Percentiles rank a stretch among this genome's conserved stretches.
These are phyloP conservation scores for Trichoderma koningiopsis DNA, from an alignment of 2,329 filamentous ascomycete genomes.

Conservation along the genomic window DNA sequence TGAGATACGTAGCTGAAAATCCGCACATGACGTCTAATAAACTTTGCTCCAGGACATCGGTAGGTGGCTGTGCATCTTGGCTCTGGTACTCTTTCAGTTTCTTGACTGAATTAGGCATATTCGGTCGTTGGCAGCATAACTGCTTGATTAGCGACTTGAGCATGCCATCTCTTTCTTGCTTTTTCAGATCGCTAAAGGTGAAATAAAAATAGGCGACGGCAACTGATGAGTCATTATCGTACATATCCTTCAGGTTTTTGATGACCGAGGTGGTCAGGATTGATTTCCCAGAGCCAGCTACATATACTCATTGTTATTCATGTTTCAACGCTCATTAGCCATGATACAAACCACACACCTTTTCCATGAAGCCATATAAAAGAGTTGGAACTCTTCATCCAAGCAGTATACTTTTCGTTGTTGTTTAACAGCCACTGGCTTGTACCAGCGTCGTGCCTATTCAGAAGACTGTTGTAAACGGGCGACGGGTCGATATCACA, in stretches of 20 bases:
- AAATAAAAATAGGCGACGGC: constrained; percentile 19
- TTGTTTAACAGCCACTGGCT: not conserved
- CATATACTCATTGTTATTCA: not conserved
- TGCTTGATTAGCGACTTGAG: constrained; percentile 23
- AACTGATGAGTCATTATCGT: not conserved
- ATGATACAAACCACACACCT: not conserved
- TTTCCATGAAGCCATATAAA: constrained; percentile 26
- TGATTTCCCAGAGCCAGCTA: constrained; percentile 17
- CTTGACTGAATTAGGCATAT: constrained; percentile 9
- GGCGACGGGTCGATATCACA: not conserved
- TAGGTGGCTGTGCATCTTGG: not conserved
- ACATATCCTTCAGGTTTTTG: not conserved
- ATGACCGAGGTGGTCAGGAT: constrained; percentile 10
- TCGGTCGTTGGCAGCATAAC: constrained; percentile 13
- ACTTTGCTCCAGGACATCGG: not conserved
- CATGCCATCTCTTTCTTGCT: constrained; percentile 21
- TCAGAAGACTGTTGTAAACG: not conserved
- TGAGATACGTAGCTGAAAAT: constrained; percentile 6
- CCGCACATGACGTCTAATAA: not conserved
- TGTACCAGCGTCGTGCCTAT: not conserved
- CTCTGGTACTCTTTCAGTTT: not conserved
- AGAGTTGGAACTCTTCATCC: constrained; percentile 1
- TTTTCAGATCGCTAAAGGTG: constrained; percentile 18
- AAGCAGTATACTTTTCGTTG: not conserved
- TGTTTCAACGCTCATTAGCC: not conserved